These are phyloP conservation scores for Beauveria australis DNA, from an alignment of 2,329 filamentous ascomycete species.

Conservation along the genomic window DNA sequence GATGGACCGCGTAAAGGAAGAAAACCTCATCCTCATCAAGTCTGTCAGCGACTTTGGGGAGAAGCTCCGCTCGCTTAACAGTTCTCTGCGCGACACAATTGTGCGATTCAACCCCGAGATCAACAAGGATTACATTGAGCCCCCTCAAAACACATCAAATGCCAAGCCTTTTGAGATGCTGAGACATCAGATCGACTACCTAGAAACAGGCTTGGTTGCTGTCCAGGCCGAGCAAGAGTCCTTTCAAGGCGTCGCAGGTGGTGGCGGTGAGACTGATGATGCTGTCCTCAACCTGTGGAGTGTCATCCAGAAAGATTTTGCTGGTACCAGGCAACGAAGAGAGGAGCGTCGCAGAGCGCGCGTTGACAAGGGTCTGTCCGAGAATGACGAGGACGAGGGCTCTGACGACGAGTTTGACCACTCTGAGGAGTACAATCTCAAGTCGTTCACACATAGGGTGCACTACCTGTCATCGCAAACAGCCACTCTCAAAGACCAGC, in stretches of 20 bases:
- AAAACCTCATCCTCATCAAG: constrained; percentile 23
- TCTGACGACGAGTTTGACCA: constrained; percentile 47
- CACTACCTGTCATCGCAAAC: constrained; percentile 70
- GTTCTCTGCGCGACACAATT: constrained; percentile 58
- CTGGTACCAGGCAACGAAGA: constrained; percentile 46
- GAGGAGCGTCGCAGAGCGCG: constrained; percentile 44
- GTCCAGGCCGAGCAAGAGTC: constrained; percentile 51
- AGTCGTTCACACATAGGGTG: constrained; percentile 70
- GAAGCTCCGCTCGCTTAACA: constrained; percentile 60
- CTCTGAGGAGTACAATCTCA: constrained; percentile 60
- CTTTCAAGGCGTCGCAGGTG: constrained; percentile 19
- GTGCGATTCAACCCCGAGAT: constrained; percentile 52
- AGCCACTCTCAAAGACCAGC: constrained; percentile 76
- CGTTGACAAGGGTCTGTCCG: constrained; percentile 47
- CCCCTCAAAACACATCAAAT: constrained; percentile 26
- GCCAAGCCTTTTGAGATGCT: constrained; percentile 40
- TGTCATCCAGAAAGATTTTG: constrained; percentile 42
- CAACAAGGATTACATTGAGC: constrained; percentile 36
- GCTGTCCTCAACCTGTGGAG: constrained; percentile 50
- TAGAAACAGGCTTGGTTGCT: constrained; percentile 56
- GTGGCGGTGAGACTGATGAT: constrained; percentile 45
- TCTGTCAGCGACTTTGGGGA: constrained; percentile 54
- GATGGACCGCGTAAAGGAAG: constrained; percentile 8
- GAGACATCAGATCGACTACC: constrained; percentile 57
- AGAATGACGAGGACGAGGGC: constrained; percentile 49